Conservation (phyloP, 495 filamentous ascomycete genomes). For the Penicillium fimorum region DNA sequence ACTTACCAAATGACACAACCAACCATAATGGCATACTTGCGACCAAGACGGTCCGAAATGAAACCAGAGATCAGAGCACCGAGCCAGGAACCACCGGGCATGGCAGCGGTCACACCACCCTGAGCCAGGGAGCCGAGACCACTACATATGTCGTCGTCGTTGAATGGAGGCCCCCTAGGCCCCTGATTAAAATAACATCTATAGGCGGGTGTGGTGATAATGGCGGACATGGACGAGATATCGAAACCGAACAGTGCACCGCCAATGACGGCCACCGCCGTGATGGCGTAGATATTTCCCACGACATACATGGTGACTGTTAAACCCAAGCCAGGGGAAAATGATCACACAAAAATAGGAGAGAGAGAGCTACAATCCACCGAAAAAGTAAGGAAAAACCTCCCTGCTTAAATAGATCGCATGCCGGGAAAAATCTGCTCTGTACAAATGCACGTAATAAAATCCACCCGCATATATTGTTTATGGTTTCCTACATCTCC, state of each 20-base stretch:
- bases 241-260: slow-evolving; percentile 83
- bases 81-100: slow-evolving; percentile 74
- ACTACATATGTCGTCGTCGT: slow-evolving; percentile 38
- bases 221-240: slow-evolving; percentile 78
- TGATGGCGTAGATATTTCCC: slow-evolving; percentile 71
- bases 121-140: slow-evolving; percentile 50
- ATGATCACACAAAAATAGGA: neutral
- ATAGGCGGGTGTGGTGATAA: slow-evolving; percentile 42
- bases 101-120: slow-evolving; percentile 66
- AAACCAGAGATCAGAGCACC: slow-evolving; percentile 67
- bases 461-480: slow-evolving; percentile 5
- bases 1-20: slow-evolving; percentile 62
- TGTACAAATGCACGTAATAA: neutral
- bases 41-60: slow-evolving; percentile 65
- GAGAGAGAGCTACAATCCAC: neutral
- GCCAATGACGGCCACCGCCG: slow-evolving; percentile 72
- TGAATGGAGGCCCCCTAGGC: slow-evolving; percentile 29
- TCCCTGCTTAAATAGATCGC: slow-evolving; percentile 8
- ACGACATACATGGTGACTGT: slow-evolving; percentile 39
- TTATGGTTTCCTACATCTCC: neutral
- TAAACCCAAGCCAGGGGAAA: slow-evolving; percentile 11
- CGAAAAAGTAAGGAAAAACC: neutral
- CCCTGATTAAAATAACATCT: slow-evolving; percentile 65
- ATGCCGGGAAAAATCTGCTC: slow-evolving; percentile 2
- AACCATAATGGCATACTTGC: slow-evolving; percentile 65